Evolutionary conservation across 1,284 basidiomycete species (phyloP), one percentile per base, ranked within the genome.

Genomic region (Leucoagaricus sp.): DNA sequence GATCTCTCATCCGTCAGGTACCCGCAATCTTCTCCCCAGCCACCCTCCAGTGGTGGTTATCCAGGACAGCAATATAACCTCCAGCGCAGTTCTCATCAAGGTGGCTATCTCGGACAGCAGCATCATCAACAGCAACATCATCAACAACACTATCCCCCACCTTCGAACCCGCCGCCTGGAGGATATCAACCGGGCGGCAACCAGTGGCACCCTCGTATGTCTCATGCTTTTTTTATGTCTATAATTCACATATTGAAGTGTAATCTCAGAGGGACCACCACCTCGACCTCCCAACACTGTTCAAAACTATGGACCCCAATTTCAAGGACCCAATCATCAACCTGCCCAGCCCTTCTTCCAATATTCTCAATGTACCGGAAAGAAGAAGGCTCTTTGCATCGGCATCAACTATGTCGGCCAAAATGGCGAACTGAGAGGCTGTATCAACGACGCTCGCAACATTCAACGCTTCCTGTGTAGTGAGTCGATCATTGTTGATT

Each of bases 391-490:
- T 0, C 80, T 95, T 13, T 87, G 86, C 53, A 89, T 91, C 72
- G 91, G 91, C 1, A 88, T 95, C 68, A 95, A 96, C 74, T 96
- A 96, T 69, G 65, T 83, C 54, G 84, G 88, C 3, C 82, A 85
- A 59, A 67, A 70, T 1, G 79, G 75, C 7, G 84, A 86, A 65
- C 73, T 96, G 34, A 73, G 76, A 21, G 94, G 94, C 2, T 96
- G 94, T 64, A 92, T 95, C 71, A 95, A 96, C 69, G 94, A 97
- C 64, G 93, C 85, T 0, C 74, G 79, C 45, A 94, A 94, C 67
- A 83, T 96, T 55, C 76, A 84, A 63, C 67, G 75, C 6, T 96
- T 96, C 75, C 74, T 96, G 28, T 78, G 78, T 59, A 71, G 89
- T 92, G 65, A 63, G 82, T 67, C 15, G 8, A 23, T 23, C 8